phyloP scores from a whole-genome alignment of 257 asterid species.

The Solanum chiquidenum region DNA sequence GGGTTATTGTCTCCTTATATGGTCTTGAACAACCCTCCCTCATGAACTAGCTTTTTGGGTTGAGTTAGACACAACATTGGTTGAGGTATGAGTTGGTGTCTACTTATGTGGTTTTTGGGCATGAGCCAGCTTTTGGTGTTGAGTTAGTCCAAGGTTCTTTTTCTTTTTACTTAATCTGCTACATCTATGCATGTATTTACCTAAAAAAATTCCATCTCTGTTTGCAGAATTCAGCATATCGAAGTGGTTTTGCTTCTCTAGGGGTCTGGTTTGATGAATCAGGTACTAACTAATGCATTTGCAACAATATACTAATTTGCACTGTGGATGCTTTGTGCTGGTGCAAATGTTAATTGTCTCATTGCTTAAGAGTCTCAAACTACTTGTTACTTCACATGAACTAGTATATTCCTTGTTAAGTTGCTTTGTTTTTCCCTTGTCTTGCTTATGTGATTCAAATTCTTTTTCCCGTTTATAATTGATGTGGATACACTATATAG shows the following conservation, averaged over 20 bases:
- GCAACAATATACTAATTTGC: neutral
- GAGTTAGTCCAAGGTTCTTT: neutral
- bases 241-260: constrained; percentile 1
- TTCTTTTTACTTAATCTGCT: neutral
- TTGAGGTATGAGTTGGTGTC: neutral
- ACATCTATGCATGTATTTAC: neutral
- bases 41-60: neutral
- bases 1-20: neutral
- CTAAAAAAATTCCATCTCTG: neutral
- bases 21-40: neutral
- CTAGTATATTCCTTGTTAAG: neutral
- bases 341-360: neutral
- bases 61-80: neutral
- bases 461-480: neutral
- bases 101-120: neutral
- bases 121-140: neutral
- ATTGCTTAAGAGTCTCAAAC: neutral
- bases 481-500: neutral
- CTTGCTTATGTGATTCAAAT: neutral
- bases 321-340: neutral
- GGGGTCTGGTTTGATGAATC: constrained; percentile 3
- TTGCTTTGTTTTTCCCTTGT: neutral
- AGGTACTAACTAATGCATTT: neutral
- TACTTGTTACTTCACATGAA: neutral
- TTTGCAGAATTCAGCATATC: neutral